A percentile compares a stretch with the other conserved stretches of the same genome.
phyloP scores from a whole-genome alignment of 148 eudicot species.

The Rhododendron ovatum region DNA sequence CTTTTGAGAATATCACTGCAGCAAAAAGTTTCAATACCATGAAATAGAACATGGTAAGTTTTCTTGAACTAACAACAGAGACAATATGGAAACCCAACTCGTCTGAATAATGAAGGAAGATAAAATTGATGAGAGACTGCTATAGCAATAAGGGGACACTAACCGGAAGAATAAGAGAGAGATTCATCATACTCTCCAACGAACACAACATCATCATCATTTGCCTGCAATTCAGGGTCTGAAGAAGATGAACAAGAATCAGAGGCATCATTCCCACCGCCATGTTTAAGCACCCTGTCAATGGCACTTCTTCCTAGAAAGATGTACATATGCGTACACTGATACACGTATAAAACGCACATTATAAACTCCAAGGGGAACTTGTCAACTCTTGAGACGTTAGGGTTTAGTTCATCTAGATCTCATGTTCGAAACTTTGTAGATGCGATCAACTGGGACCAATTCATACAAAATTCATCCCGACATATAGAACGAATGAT shows the following conservation, averaged over 20 bases:
- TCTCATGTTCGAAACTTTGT: neutral
- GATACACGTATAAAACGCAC: neutral
- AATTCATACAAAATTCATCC: too few species aligned
- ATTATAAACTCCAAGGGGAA: neutral
- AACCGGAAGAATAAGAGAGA: slow-evolving; percentile 55
- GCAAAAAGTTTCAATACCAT: neutral
- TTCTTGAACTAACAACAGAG: neutral
- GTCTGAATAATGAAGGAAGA: neutral
- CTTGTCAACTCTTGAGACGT: too few species aligned
- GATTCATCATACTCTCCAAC: slow-evolving; percentile 25
- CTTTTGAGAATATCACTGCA: neutral
- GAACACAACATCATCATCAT: slow-evolving; percentile 25
- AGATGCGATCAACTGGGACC: neutral
- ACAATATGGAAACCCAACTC: neutral
- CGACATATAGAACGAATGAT: too few species aligned
- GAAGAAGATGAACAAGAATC: slow-evolving; percentile 57
- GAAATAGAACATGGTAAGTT: neutral
- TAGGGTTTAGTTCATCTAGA: neutral
- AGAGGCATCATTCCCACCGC: slow-evolving; percentile 45
- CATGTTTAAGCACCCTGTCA: slow-evolving; percentile 38
- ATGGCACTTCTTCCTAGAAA: neutral
- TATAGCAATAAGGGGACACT: neutral
- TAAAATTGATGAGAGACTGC: neutral
- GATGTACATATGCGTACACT: neutral
- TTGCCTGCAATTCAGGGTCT: slow-evolving; percentile 56